These are phyloP conservation scores for Kappamyces sp. DNA, from an alignment of 192 early-diverging fungal species.

Conservation along the genomic window DNA sequence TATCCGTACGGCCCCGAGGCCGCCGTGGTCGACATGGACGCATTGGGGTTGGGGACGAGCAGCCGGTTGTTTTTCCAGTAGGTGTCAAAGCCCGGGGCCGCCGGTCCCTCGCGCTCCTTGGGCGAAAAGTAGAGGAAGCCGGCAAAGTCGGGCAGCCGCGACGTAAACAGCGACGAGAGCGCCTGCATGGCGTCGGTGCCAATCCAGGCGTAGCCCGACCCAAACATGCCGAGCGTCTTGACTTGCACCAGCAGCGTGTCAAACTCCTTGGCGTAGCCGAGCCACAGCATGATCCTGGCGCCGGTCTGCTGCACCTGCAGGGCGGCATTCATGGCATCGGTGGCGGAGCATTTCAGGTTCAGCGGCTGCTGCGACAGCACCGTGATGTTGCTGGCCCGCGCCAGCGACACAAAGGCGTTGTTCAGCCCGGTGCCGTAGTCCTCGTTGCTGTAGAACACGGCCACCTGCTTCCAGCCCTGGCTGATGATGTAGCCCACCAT, in stretches of 20 bases:
- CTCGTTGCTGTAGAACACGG: too few relatives aligned
- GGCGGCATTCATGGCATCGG: neutral
- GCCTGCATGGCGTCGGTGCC: slow-evolving; percentile 1
- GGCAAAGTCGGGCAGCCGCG: neutral
- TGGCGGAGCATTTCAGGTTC: neutral
- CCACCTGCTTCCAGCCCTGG: too few relatives aligned
- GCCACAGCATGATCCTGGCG: slow-evolving; percentile 4
- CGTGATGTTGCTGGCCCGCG: neutral
- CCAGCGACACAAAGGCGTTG: neutral
- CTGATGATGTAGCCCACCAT: too few relatives aligned
- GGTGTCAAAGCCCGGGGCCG: neutral
- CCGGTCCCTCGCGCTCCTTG: slow-evolving; percentile 2
- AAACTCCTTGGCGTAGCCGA: neutral
- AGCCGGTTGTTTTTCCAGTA: slow-evolving; percentile 14
- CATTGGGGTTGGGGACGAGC: neutral
- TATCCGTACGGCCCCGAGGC: slow-evolving; percentile 2
- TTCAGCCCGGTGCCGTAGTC: neutral
- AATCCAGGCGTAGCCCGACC: slow-evolving; percentile 2
- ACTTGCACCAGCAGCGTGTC: neutral
- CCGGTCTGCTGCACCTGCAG: neutral
- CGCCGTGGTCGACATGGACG: neutral
- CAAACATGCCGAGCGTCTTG: slow-evolving; percentile 7
- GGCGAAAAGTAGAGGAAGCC: neutral
- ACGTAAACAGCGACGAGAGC: neutral
- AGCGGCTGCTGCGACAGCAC: neutral